phyloP scores from a whole-genome alignment of 805 yeast genomes.

The Starmerella khaoyaiensis region DNA sequence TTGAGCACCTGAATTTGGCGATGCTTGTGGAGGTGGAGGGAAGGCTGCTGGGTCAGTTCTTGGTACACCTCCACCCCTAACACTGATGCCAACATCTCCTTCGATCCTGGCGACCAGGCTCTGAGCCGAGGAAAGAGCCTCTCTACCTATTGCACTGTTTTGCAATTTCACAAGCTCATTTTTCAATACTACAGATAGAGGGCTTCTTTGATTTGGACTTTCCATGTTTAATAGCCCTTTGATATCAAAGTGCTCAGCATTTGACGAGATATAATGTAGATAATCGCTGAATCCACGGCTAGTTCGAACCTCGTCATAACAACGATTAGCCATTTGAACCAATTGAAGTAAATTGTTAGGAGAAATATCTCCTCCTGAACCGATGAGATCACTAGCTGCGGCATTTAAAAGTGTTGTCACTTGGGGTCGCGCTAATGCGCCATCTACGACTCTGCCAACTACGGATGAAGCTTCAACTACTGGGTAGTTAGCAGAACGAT shows the following conservation, averaged over 20 bases:
- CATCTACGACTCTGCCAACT: conserved; percentile 12
- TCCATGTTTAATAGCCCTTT: neutral
- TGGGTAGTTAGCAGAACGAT: conserved; percentile 8
- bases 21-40: neutral
- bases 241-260: conserved; percentile 10
- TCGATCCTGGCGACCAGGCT: conserved; percentile 5
- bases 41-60: neutral
- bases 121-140: conserved; percentile 5
- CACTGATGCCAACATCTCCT: conserved; percentile 8
- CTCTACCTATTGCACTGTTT: conserved; percentile 9
- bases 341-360: conserved; percentile 3
- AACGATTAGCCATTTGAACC: conserved; percentile 11
- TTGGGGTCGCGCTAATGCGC: conserved; percentile 18
- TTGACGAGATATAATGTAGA: conserved; percentile 9
- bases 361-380: conserved; percentile 7
- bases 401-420: conserved; percentile 8
- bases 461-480: conserved; percentile 12
- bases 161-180: neutral
- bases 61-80: neutral
- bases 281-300: conserved; percentile 14
- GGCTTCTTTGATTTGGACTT: neutral
- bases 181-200: conserved; percentile 1
- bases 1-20: neutral
- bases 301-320: conserved; percentile 10
- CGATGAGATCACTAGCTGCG: conserved; percentile 2